Evolutionary conservation across 305 asterid genomes (phyloP).

Genomic region (Andrographis paniculata): DNA sequence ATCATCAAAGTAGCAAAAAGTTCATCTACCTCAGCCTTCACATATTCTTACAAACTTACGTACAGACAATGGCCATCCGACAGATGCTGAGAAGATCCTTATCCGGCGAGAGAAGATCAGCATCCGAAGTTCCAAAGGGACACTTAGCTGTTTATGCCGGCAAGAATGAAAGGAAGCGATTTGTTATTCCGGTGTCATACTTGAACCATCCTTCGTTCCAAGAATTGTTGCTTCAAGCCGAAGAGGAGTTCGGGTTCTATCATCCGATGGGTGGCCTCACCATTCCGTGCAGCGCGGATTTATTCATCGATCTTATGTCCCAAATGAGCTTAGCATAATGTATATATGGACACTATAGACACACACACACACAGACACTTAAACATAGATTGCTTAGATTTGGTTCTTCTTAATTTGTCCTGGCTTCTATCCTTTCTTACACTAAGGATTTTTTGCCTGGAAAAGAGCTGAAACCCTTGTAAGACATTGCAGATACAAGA

Average conservation of each 20-base stretch:
- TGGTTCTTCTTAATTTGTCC: neutral
- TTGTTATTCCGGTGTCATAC: constrained; percentile 31
- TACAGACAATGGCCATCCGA: constrained; percentile 18
- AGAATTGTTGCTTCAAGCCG: constrained; percentile 23
- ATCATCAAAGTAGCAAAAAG: too few relatives aligned
- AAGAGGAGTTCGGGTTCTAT: constrained; percentile 36
- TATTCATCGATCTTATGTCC: constrained; percentile 22
- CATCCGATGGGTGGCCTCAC: constrained; percentile 49
- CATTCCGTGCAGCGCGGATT: constrained; percentile 37
- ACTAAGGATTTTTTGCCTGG: neutral
- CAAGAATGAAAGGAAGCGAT: constrained; percentile 21
- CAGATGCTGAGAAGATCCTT: constrained; percentile 18
- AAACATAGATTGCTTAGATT: too few relatives aligned
- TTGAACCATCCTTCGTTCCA: constrained; percentile 32
- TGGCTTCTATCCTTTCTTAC: neutral
- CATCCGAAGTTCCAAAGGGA: constrained; percentile 24
- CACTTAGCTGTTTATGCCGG: constrained; percentile 41
- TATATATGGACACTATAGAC: neutral
- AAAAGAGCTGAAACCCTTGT: too few relatives aligned
- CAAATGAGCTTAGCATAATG: constrained; percentile 11
- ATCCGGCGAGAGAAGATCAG: constrained; percentile 14
- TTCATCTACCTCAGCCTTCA: neutral
- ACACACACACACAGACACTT: neutral
- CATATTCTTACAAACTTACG: neutral
- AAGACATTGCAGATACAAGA: too few relatives aligned